A percentile compares a stretch with the other conserved stretches of the same genome.
Conservation (phyloP, 768 basidiomycete genomes). For the Panaeolus papilionaceus region DNA sequence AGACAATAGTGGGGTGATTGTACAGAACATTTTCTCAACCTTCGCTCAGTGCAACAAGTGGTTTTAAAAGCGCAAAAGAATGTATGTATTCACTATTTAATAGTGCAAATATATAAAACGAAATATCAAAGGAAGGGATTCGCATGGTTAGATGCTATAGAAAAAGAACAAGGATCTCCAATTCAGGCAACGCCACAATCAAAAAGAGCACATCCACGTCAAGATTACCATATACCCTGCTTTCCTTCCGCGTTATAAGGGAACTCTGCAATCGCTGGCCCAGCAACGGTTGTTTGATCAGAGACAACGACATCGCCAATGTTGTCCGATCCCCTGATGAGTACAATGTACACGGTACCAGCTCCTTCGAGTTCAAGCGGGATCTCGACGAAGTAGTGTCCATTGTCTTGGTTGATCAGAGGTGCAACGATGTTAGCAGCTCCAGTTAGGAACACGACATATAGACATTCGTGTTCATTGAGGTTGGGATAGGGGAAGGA, state of each 20-base stretch:
- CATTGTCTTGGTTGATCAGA: constrained; percentile 30
- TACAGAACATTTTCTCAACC: too few relatives aligned
- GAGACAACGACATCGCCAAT: constrained; percentile 29
- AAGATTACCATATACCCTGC: constrained; percentile 16
- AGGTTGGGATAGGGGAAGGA: constrained; percentile 29
- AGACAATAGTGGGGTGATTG: too few relatives aligned
- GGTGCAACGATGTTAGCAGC: constrained; percentile 47
- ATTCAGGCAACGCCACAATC: neutral
- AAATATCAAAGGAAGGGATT: neutral
- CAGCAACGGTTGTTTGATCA: constrained; percentile 60
- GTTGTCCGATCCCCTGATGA: constrained; percentile 40
- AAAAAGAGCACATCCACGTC: too few relatives aligned
- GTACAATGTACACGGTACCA: constrained; percentile 59
- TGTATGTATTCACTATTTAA: constrained; percentile 6
- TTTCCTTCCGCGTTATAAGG: constrained; percentile 36
- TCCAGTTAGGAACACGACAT: constrained; percentile 57
- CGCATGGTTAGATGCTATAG: neutral
- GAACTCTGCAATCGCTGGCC: constrained; percentile 55
- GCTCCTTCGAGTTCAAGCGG: constrained; percentile 42
- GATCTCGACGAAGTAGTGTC: constrained; percentile 39
- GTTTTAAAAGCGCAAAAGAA: neutral
- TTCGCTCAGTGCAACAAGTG: neutral
- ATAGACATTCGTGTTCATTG: constrained; percentile 33
- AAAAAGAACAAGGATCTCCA: neutral
- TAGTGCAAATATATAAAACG: neutral